Base-by-base conservation (phyloP, 306 rosid genomes). In the Sicyos baderoa region DNA sequence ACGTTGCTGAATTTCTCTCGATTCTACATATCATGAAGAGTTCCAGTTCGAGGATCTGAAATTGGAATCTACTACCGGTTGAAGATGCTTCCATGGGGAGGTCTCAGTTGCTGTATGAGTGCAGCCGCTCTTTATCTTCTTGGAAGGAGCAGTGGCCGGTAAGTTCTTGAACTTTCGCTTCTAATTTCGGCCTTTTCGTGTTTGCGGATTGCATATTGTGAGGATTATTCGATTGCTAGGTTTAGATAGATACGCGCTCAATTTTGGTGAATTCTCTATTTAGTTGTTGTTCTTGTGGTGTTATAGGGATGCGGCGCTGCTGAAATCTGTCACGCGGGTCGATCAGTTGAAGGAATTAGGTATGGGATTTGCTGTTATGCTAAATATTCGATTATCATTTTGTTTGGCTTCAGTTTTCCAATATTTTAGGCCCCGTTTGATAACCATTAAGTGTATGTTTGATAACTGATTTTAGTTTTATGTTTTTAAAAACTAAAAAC, bases 71-170 rank as follows among this genome's bases (percentile, higher is more conserved):
- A 40, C 72, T 56, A 53, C 19, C 25, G 35, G 72, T 45, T 54
- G 78, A 82, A 79, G 76, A 93, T 85, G 97, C 61, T 90, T 76
- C 99, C 97, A 53, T 90, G 96, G 99, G 87, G 97, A 71, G 99
- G 99, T 65, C 22, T 93, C 65, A 86, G 94, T 74, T 93, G 99
- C 69, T 93, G 99, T 76, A 64, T 93, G 82, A 90, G 99, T 83
- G 97, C 93, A 55, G 95, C 90, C 80, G 96, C 95, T 71, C 96
- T 93, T 63, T 90, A 90, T 76, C 91, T 90, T 81, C 99, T 93
- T 45, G 99, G 99, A 49, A 85, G 99, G 82, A 85, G 95, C 73
- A 90, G 91, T 83, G 95, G 97, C 80, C 87, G 97, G 99, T 86
- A 35, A 18, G 73, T 64, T 19, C 72, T 67, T 27, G 40, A 52